A percentile compares a stretch with the other conserved stretches of the same genome.
Conservation (phyloP, 768 basidiomycete genomes). For the Rhizopogon rudus region DNA sequence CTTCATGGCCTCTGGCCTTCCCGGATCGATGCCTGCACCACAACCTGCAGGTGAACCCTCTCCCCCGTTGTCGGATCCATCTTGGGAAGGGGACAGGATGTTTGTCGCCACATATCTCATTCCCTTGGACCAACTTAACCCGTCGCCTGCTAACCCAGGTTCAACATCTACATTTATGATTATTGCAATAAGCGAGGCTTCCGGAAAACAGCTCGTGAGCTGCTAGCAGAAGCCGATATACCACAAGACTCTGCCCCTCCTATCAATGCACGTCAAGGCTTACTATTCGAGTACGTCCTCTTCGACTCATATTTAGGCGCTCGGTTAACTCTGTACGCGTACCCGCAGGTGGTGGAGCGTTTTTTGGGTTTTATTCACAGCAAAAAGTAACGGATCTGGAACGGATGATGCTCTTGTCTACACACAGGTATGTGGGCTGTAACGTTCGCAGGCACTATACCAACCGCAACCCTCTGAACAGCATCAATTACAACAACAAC, state of each 20-base stretch:
- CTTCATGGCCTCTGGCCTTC: slow-evolving; percentile 13
- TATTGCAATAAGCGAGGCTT: slow-evolving; percentile 81
- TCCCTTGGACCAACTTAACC: slow-evolving; percentile 4
- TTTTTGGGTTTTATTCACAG: slow-evolving; percentile 82
- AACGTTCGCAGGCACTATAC: not conserved
- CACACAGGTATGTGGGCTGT: slow-evolving; percentile 48
- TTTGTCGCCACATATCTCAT: slow-evolving; percentile 30
- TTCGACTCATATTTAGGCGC: not conserved
- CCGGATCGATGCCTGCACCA: slow-evolving; percentile 21
- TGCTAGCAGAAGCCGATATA: slow-evolving; percentile 64
- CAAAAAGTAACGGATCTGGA: slow-evolving; percentile 63
- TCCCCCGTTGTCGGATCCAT: slow-evolving; percentile 30
- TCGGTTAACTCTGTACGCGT: slow-evolving; percentile 2
- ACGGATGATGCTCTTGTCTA: slow-evolving; percentile 72
- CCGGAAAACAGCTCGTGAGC: slow-evolving; percentile 63
- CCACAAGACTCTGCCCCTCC: slow-evolving; percentile 60
- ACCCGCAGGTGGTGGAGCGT: slow-evolving; percentile 78
- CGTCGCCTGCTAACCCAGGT: slow-evolving; percentile 42
- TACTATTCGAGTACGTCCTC: slow-evolving; percentile 69
- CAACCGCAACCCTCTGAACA: slow-evolving; percentile 12
- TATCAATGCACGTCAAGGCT: slow-evolving; percentile 78
- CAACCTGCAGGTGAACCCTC: slow-evolving; percentile 5
- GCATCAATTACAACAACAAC: slow-evolving; percentile 32
- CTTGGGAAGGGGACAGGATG: slow-evolving; percentile 89
- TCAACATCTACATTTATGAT: slow-evolving; percentile 86